A percentile compares a stretch with the other conserved stretches of the same genome.
These are phyloP conservation scores for Phellopilus nigrolimitatus DNA, from an alignment of 1,284 basidiomycete species.

Conservation along the genomic window DNA sequence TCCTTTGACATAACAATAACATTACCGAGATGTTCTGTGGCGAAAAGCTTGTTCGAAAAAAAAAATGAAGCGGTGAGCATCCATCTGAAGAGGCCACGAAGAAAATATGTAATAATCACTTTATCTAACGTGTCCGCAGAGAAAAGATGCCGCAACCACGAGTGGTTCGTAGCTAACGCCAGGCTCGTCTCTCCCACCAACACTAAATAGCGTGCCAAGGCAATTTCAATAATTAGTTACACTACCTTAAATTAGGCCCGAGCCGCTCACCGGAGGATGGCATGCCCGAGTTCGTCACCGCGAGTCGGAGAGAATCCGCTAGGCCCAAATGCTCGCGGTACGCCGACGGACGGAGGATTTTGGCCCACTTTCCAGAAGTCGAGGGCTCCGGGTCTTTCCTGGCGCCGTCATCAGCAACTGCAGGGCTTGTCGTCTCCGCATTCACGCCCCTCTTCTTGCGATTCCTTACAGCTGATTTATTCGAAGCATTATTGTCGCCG, in stretches of 20 bases:
- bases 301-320: constrained; percentile 7
- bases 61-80: neutral
- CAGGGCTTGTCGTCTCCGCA: too few relatives aligned
- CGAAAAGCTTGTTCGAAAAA: constrained; percentile 7
- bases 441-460: too few relatives aligned
- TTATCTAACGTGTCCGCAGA: constrained; percentile 11
- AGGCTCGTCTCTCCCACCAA: constrained; percentile 17
- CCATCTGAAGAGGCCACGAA: neutral
- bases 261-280: constrained; percentile 9
- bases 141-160: constrained; percentile 17
- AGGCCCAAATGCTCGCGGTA: constrained; percentile 12
- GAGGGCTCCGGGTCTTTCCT: too few relatives aligned
- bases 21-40: constrained; percentile 17
- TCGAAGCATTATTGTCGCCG: too few relatives aligned
- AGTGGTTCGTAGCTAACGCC: neutral
- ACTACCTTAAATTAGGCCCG: too few relatives aligned
- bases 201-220: too few relatives aligned
- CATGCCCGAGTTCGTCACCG: constrained; percentile 11
- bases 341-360: constrained; percentile 6
- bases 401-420: too few relatives aligned
- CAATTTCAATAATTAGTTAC: too few relatives aligned
- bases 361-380: neutral
- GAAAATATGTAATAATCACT: neutral
- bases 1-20: too few relatives aligned
- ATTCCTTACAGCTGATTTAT: too few relatives aligned